Percentiles rank a stretch among this genome's conserved stretches.
phyloP scores from a whole-genome alignment of 2,329 filamentous ascomycete genomes.

The Botryotinia calthae region DNA sequence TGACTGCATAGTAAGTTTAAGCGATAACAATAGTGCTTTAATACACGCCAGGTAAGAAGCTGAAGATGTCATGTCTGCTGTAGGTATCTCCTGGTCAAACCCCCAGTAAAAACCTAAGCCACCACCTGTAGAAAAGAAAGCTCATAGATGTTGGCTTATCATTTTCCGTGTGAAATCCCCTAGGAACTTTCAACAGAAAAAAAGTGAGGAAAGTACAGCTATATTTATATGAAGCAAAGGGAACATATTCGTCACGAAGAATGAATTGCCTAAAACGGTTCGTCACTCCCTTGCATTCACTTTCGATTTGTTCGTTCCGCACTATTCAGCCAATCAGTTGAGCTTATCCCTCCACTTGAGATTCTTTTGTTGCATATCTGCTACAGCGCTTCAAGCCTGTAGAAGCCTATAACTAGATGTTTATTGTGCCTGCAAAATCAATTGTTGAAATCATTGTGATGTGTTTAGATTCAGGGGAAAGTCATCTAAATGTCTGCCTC shows the following conservation, averaged over 20 bases:
- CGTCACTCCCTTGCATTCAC: neutral
- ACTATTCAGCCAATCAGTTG: neutral
- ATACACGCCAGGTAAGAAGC: too few relatives aligned
- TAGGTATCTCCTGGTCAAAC: too few relatives aligned
- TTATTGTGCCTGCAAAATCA: neutral
- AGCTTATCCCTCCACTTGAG: neutral
- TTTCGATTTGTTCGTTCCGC: neutral
- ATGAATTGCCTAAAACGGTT: neutral
- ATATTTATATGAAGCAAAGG: neutral
- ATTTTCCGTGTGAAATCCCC: accelerated
- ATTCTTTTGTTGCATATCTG: constrained; percentile 1
- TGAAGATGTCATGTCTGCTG: accelerated
- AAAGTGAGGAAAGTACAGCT: neutral
- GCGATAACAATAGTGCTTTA: neutral
- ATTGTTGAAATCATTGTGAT: neutral
- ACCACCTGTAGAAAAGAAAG: neutral
- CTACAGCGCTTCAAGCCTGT: neutral
- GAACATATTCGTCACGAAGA: neutral
- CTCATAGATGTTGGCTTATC: neutral
- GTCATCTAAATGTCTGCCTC: too few relatives aligned
- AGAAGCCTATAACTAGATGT: neutral
- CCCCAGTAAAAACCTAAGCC: too few relatives aligned
- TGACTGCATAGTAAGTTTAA: neutral
- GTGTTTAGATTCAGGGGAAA: neutral
- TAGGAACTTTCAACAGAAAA: neutral